Conservation (phyloP, 208 protist genomes). For the Trichomonas vaginalis region DNA sequence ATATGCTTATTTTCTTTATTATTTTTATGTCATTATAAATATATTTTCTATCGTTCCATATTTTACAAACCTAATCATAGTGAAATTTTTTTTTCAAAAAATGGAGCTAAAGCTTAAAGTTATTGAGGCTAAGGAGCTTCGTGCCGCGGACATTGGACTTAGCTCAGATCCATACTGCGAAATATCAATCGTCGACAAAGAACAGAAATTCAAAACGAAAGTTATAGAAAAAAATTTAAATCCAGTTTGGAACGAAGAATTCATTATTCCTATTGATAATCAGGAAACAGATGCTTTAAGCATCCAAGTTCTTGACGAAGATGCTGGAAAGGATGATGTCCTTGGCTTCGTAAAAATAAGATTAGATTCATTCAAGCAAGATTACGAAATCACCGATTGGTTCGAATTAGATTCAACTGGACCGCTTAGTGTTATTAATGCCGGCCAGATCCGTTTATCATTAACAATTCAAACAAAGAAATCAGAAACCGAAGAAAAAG, state of each 20-base stretch:
- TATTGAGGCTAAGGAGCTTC: neutral
- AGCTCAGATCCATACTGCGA: neutral
- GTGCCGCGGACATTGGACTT: neutral
- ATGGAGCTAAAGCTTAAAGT: neutral
- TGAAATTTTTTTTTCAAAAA: too few relatives aligned
- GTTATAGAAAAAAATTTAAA: neutral
- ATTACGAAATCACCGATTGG: neutral
- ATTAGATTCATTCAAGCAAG: neutral
- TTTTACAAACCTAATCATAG: too few relatives aligned
- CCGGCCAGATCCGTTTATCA: neutral
- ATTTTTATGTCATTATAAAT: too few relatives aligned
- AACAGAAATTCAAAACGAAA: neutral
- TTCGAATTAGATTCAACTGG: neutral
- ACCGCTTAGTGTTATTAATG: neutral
- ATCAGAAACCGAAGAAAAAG: neutral
- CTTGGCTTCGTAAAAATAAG: neutral
- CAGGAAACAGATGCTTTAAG: neutral
- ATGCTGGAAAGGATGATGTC: neutral
- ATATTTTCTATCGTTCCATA: too few relatives aligned
- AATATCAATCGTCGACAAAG: neutral
- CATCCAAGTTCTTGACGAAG: neutral
- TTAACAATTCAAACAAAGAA: neutral
- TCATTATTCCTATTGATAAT: neutral
- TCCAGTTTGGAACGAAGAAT: neutral
- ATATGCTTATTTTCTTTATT: too few relatives aligned